Base-by-base conservation (phyloP, 176 grass and related monocot species). In the Phragmites australis region DNA sequence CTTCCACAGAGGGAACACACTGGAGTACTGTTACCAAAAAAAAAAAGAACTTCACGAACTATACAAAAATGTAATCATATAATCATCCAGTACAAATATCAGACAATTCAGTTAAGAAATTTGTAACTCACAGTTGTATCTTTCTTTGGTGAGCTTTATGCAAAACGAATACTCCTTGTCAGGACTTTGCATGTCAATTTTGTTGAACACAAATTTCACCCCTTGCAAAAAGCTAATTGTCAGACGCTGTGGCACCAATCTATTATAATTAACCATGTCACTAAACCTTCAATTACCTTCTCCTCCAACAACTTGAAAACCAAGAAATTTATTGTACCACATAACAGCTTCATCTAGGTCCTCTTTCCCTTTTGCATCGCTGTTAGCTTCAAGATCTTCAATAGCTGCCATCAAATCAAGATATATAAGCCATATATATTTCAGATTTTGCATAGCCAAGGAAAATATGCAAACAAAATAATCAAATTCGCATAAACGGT, bases 321-420 rank as follows among this genome's bases (percentile, higher is more conserved):
- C 95, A 89, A 94, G 90, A 82, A 91, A 74, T 13, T 85, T 93
- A 42, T 77, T 48, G 78, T 98, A 98, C 95, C 95, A 98, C 73
- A 70, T 46, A 51, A 98, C 78, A 81, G 88, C 88, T 34, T 81
- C 69, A 1, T 94, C 90, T 34, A 79, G 29, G 55, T 88, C 83
- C 67, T 98, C 69, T 65, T 86, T 80, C 41, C 51, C 74, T 22
- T 59, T 29, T 43, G 42, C 44, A 18, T 40, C 66, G 83, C 30
- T 72, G 65, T 90, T 87, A 83, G 72, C 77, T 88, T 93, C 95
- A 83, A 70, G 81, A 62, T 62, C 54, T 91, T 94, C 81, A 67
- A 87, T 13, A 77, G 45, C 95, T 94, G 64, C 40, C 32, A 80
- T 21, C 4, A 78, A 56, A 77, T 51, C 4, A 65, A 89, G 75